Evolutionary conservation across 805 yeast genomes (phyloP).

Genomic region (Torulaspora maleeae): DNA sequence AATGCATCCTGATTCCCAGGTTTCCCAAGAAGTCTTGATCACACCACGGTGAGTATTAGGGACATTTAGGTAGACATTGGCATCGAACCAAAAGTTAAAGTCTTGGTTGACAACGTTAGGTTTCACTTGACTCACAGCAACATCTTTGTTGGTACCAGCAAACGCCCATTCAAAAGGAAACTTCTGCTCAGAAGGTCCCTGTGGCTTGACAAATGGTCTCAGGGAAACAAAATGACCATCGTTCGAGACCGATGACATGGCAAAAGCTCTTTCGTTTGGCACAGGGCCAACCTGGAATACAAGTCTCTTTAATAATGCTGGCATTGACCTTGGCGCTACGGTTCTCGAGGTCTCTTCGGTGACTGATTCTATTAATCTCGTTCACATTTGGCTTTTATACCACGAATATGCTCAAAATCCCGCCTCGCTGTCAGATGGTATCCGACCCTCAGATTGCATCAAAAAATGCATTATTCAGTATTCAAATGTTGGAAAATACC

Average conservation of each 20-base stretch:
- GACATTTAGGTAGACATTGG: slow-evolving; percentile 27
- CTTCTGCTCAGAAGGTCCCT: slow-evolving; percentile 24
- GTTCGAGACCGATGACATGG: slow-evolving; percentile 31
- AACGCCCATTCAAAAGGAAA: slow-evolving; percentile 57
- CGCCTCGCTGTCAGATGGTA: background rate
- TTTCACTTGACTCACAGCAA: slow-evolving; percentile 35
- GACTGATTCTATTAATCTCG: background rate
- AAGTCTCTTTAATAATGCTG: slow-evolving; percentile 31
- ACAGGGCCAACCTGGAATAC: slow-evolving; percentile 29
- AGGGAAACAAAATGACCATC: slow-evolving; percentile 37
- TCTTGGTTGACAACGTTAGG: slow-evolving; percentile 23
- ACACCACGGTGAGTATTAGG: slow-evolving; percentile 31
- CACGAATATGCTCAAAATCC: background rate
- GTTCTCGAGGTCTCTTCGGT: too few species aligned
- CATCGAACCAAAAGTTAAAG: slow-evolving; percentile 31
- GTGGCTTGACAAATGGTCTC: slow-evolving; percentile 36
- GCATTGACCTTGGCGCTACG: slow-evolving; percentile 20
- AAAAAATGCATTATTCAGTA: too few species aligned
- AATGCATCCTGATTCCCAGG: slow-evolving; percentile 34
- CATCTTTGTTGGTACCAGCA: slow-evolving; percentile 45
- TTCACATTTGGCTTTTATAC: background rate
- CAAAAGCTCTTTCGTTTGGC: slow-evolving; percentile 31
- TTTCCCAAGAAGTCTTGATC: slow-evolving; percentile 31
- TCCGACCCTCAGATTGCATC: background rate
- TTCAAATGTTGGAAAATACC: too few species aligned